Conservation (phyloP, 2,329 filamentous ascomycete genomes). For the Exophiala bonariae region DNA sequence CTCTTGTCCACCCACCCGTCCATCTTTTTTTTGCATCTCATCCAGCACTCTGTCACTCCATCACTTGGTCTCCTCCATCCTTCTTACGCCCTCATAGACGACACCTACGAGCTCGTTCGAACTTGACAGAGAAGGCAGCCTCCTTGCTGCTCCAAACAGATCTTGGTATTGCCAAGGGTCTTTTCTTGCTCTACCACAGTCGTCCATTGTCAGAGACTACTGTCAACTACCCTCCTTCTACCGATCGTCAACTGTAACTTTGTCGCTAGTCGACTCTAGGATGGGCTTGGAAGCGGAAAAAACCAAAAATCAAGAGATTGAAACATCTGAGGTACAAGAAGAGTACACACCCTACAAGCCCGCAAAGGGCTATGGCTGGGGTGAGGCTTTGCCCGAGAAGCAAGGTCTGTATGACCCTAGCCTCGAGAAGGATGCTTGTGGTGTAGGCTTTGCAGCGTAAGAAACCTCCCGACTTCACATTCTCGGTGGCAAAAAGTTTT, state of each 20-base stretch:
- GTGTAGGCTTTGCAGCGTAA: slow-evolving; percentile 98
- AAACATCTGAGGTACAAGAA: slow-evolving; percentile 45
- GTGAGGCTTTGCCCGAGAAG: slow-evolving; percentile 91
- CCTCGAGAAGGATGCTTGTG: slow-evolving; percentile 98
- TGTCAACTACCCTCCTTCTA: slow-evolving; percentile 10
- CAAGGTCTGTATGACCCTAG: slow-evolving; percentile 97
- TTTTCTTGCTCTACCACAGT: background rate
- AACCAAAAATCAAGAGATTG: slow-evolving; percentile 45
- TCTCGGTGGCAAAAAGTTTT: background rate
- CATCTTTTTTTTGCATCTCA: slow-evolving; percentile 15
- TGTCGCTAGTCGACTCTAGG: slow-evolving; percentile 33
- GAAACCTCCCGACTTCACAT: slow-evolving; percentile 36
- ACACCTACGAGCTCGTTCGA: no score
- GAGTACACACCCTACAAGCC: slow-evolving; percentile 56
- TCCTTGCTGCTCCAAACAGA: slow-evolving; percentile 15
- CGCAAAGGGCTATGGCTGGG: slow-evolving; percentile 79
- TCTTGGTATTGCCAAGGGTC: background rate
- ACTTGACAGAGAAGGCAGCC: slow-evolving; percentile 18
- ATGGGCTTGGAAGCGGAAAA: slow-evolving; percentile 52
- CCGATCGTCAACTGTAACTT: background rate
- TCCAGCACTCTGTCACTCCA: slow-evolving; percentile 8
- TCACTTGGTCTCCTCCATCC: slow-evolving; percentile 4
- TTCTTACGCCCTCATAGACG: no score
- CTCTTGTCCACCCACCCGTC: slow-evolving; percentile 12
- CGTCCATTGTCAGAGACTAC: slow-evolving; percentile 1